Percentiles rank a stretch among this genome's conserved stretches.
Conservation (phyloP, 1,284 basidiomycete species). For the Irpex lacteus region DNA sequence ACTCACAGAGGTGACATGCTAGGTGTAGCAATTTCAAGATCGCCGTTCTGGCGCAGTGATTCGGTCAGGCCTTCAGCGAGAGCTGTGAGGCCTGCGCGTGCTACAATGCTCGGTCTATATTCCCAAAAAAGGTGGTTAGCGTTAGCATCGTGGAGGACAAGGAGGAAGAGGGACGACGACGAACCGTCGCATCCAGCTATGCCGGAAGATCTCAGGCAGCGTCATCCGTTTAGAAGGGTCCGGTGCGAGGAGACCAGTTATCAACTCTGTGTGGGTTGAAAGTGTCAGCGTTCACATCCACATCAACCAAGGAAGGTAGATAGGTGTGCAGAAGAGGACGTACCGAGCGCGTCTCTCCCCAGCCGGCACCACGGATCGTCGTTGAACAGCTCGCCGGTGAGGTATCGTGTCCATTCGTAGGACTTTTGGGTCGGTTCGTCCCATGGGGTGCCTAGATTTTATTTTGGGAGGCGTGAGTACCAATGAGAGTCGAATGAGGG, state of each 20-base stretch:
- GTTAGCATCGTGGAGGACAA: no score
- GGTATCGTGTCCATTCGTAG: constrained; percentile 78
- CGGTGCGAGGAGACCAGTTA: constrained; percentile 73
- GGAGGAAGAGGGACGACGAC: background rate
- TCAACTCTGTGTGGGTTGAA: constrained; percentile 49
- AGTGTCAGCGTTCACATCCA: background rate
- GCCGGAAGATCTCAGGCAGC: constrained; percentile 64
- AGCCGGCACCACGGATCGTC: constrained; percentile 86
- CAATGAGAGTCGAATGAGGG: background rate
- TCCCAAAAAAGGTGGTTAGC: constrained; percentile 4
- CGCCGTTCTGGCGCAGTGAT: constrained; percentile 62
- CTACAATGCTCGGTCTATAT: background rate
- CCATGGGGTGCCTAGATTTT: constrained; percentile 87
- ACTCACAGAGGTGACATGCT: constrained; percentile 27
- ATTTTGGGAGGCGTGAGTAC: no score
- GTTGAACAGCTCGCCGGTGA: constrained; percentile 72
- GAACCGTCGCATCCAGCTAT: constrained; percentile 81
- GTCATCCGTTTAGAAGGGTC: constrained; percentile 72
- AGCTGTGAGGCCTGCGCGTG: background rate
- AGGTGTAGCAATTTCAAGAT: constrained; percentile 66
- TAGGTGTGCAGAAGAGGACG: constrained; percentile 20
- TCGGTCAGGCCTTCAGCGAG: constrained; percentile 72
- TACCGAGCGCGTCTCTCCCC: constrained; percentile 57
- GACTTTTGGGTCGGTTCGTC: constrained; percentile 86
- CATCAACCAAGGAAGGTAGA: background rate